phyloP scores from a whole-genome alignment of 2,329 filamentous ascomycete genomes.

The Fusarium subglutinans region DNA sequence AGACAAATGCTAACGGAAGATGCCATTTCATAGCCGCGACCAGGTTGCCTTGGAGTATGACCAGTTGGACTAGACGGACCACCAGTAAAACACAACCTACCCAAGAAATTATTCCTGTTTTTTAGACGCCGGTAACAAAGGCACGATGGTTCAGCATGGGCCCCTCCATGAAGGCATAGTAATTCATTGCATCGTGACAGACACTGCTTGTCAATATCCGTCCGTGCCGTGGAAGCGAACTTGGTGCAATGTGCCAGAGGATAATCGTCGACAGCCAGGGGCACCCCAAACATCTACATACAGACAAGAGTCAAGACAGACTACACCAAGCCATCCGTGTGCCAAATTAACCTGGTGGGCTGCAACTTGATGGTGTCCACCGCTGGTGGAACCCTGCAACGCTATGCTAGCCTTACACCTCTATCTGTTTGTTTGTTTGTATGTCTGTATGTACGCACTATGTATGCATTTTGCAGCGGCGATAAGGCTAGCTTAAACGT shows the following conservation, averaged over 20 bases:
- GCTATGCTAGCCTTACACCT: conserved; percentile 9
- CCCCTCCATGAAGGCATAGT: not conserved
- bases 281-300: not conserved
- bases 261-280: conserved; percentile 35
- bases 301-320: not conserved
- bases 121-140: not conserved
- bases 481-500: conserved; percentile 43
- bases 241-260: conserved; percentile 37
- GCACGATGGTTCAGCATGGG: not conserved
- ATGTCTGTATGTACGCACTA: not conserved
- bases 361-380: conserved; percentile 32
- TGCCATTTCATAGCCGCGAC: not conserved
- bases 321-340: conserved; percentile 44
- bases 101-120: not conserved
- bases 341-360: conserved; percentile 36
- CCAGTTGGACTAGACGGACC: conserved; percentile 3
- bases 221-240: conserved; percentile 22
- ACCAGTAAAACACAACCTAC: conserved; percentile 9
- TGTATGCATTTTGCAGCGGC: not conserved
- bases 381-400: conserved; percentile 26
- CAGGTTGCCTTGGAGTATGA: conserved; percentile 13
- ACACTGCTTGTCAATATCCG: not conserved
- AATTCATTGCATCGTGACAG: not conserved
- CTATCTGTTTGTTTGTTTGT: not conserved
- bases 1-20: conserved; percentile 19